phyloP scores from a whole-genome alignment of 257 asterid species.

The Solanum chiquidenum region DNA sequence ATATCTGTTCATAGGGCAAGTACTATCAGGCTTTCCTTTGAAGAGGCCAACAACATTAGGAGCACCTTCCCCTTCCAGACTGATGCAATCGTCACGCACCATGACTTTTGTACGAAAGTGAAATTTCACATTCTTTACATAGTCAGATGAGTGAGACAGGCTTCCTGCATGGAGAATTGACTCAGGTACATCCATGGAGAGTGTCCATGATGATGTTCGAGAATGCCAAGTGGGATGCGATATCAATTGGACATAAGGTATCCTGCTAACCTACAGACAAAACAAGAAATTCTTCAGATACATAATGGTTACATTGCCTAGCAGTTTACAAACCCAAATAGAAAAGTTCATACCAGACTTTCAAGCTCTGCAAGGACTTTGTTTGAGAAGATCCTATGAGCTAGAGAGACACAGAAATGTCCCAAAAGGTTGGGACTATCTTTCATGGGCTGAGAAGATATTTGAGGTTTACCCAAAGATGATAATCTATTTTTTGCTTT shows the following conservation, averaged over 20 bases:
- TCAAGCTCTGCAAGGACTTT: constrained; percentile 73
- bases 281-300: constrained; percentile 7
- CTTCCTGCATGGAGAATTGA: constrained; percentile 58
- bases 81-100: constrained; percentile 82
- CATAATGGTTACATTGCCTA: neutral
- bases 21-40: constrained; percentile 57
- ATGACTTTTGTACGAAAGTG: constrained; percentile 71
- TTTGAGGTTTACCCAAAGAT: constrained; percentile 35
- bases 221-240: constrained; percentile 96
- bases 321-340: neutral
- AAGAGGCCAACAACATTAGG: constrained; percentile 79
- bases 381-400: constrained; percentile 90
- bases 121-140: constrained; percentile 38
- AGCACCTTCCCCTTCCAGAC: constrained; percentile 93
- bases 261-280: constrained; percentile 57
- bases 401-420: constrained; percentile 84
- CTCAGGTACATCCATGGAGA: constrained; percentile 71
- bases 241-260: constrained; percentile 62
- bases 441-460: constrained; percentile 46
- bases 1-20: constrained; percentile 47
- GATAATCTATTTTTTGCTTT: constrained; percentile 54
- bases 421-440: constrained; percentile 63
- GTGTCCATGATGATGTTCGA: constrained; percentile 89
- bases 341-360: constrained; percentile 53
- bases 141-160: constrained; percentile 34